Evolutionary conservation across 2,329 filamentous ascomycete species (phyloP).

Genomic region (Penicillium sp.): DNA sequence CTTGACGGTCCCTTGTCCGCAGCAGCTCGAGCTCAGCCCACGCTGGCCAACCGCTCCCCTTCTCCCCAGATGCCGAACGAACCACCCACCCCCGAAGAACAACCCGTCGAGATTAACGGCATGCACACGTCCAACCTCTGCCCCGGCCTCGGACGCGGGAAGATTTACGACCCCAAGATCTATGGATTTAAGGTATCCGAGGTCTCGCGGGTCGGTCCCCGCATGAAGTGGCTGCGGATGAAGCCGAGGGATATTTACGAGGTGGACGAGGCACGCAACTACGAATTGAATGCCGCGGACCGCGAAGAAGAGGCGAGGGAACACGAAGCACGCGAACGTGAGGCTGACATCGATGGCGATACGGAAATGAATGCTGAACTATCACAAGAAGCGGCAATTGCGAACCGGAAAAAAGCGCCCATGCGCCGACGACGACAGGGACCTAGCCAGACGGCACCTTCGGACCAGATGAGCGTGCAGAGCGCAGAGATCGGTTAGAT

Average conservation of each 20-base stretch:
- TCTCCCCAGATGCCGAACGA: constrained; percentile 36
- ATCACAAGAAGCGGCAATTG: constrained; percentile 47
- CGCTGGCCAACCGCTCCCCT: constrained; percentile 35
- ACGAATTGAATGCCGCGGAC: constrained; percentile 36
- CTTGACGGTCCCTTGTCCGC: constrained; percentile 56
- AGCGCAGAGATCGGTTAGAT: constrained; percentile 27
- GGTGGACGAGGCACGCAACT: constrained; percentile 71
- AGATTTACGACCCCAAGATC: constrained; percentile 92
- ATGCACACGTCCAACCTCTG: constrained; percentile 85
- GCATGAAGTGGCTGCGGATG: constrained; percentile 95
- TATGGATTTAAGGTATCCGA: constrained; percentile 97
- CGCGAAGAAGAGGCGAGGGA: constrained; percentile 4
- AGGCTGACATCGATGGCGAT: constrained; percentile 46
- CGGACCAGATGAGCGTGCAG: constrained; percentile 45
- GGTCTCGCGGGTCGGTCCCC: constrained; percentile 82
- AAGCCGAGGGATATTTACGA: constrained; percentile 80
- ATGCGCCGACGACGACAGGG: constrained; percentile 48
- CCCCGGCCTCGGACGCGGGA: constrained; percentile 79
- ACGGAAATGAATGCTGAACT: constrained; percentile 44
- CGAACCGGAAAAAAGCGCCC: constrained; percentile 51
- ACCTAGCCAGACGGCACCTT: constrained; percentile 20
- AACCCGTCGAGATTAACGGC: constrained; percentile 74
- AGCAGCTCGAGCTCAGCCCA: constrained; percentile 32
- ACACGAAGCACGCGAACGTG: constrained; percentile 15
- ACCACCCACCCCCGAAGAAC: constrained; percentile 48